These are phyloP conservation scores for Aspergillus glaucus DNA, from an alignment of 2,329 filamentous ascomycete species.

Conservation along the genomic window DNA sequence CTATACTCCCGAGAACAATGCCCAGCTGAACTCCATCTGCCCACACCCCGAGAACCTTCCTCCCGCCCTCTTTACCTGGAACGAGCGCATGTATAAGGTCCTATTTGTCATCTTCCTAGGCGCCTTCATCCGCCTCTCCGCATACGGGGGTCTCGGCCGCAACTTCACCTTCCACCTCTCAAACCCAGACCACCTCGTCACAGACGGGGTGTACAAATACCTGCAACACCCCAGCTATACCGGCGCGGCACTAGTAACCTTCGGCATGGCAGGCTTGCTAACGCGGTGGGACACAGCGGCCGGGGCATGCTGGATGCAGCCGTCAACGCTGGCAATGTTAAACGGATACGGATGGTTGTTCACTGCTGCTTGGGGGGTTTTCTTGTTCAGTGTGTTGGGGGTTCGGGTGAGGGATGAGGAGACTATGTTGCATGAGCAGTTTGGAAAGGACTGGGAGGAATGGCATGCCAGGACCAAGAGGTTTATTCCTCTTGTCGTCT, in stretches of 20 bases:
- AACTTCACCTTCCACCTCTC: constrained; percentile 51
- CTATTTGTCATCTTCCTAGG: constrained; percentile 16
- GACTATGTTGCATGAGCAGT: constrained; percentile 42
- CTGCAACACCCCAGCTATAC: constrained; percentile 51
- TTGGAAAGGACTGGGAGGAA: constrained; percentile 44
- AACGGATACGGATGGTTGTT: constrained; percentile 4
- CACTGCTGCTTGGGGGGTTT: constrained; percentile 4
- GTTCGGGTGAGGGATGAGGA: constrained; percentile 47
- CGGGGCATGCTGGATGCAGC: constrained; percentile 32
- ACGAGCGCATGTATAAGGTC: not conserved
- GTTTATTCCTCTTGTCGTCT: constrained; percentile 44
- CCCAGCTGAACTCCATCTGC: constrained; percentile 9
- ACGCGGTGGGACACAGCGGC: constrained; percentile 32
- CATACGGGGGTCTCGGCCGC: constrained; percentile 43
- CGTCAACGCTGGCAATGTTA: constrained; percentile 1
- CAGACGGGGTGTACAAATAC: constrained; percentile 44
- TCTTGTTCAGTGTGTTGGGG: not conserved
- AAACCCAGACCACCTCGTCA: constrained; percentile 42
- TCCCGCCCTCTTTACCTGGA: constrained; percentile 21
- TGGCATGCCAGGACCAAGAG: constrained; percentile 46
- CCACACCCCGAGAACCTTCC: constrained; percentile 11
- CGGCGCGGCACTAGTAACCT: constrained; percentile 32
- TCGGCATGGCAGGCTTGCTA: constrained; percentile 21
- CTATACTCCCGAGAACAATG: constrained; percentile 1
- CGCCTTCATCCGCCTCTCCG: constrained; percentile 26